Conservation (phyloP, 371 early-diverging fungal genomes). For the Gilbertella persicaria region DNA sequence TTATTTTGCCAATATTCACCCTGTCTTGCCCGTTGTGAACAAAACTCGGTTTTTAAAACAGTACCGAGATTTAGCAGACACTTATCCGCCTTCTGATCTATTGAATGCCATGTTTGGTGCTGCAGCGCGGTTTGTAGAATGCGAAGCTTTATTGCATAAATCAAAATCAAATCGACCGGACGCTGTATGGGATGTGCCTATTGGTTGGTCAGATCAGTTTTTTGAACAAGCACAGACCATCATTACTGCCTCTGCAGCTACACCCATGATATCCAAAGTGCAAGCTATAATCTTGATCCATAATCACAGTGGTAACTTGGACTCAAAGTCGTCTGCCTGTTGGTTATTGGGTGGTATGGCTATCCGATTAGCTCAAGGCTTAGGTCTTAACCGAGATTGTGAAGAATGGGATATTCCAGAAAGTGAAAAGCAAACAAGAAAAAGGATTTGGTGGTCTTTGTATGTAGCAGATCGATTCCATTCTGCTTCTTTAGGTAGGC, state of each 20-base stretch:
- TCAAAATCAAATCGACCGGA: conserved; percentile 24
- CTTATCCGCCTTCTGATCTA: conserved; percentile 40
- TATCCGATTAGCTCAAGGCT: conserved; percentile 39
- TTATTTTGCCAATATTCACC: conserved; percentile 50
- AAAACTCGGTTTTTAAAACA: conserved; percentile 43
- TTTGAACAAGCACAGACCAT: conserved; percentile 43
- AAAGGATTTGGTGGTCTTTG: conserved; percentile 49
- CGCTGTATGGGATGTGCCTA: conserved; percentile 41
- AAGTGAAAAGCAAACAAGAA: conserved; percentile 45
- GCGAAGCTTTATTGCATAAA: conserved; percentile 28
- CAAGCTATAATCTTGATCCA: conserved; percentile 47
- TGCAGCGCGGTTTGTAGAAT: conserved; percentile 48
- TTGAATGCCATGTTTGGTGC: conserved; percentile 55
- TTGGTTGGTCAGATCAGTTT: conserved; percentile 49
- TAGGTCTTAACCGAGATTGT: conserved; percentile 45
- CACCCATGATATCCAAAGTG: conserved; percentile 42
- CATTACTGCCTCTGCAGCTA: conserved; percentile 23
- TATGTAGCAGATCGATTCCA: conserved; percentile 49
- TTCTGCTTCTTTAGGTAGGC: conserved; percentile 46
- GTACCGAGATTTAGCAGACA: conserved; percentile 41
- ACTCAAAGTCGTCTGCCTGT: conserved; percentile 49
- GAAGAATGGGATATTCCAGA: conserved; percentile 49
- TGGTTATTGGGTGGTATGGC: conserved; percentile 45
- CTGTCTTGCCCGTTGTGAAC: conserved; percentile 49
- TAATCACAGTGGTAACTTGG: conserved; percentile 45